Conservation (phyloP, 371 early-diverging fungal species). For the Fennellomyces sp. region DNA sequence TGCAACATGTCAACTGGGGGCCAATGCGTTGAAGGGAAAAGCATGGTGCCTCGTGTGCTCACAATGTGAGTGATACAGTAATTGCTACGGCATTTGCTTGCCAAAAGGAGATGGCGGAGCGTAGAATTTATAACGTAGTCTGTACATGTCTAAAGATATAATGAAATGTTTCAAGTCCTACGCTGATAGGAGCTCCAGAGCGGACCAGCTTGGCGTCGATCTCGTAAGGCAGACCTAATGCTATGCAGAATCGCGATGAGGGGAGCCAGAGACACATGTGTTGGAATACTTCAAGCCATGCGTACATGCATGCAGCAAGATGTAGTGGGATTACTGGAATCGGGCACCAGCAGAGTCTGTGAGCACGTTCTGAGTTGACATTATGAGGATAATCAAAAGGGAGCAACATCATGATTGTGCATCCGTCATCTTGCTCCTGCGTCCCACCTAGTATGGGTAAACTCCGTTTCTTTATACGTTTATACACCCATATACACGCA, state of each 20-base stretch:
- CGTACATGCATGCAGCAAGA: slow-evolving; percentile 9
- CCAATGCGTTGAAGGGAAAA: too few species aligned
- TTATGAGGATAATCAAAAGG: neutral
- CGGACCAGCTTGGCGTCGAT: too few species aligned
- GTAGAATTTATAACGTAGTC: too few species aligned
- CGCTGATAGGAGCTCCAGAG: too few species aligned
- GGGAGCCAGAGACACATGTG: neutral
- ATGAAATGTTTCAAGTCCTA: too few species aligned
- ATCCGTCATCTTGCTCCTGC: neutral
- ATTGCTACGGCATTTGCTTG: neutral
- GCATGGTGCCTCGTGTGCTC: neutral
- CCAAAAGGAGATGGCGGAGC: slow-evolving; percentile 4
- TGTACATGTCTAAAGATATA: too few species aligned
- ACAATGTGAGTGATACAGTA: slow-evolving; percentile 1
- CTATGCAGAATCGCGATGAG: too few species aligned
- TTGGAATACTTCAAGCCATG: neutral
- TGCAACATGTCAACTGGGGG: neutral
- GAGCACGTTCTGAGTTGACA: slow-evolving; percentile 21
- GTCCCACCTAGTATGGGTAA: too few species aligned
- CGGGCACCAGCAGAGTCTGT: slow-evolving; percentile 5
- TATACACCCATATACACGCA: too few species aligned
- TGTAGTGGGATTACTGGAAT: neutral
- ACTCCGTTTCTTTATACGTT: too few species aligned
- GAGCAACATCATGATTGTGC: neutral
- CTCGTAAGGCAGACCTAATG: too few species aligned